Base-by-base conservation (phyloP, 2,329 filamentous ascomycete species). In the Cladosporium phlei region DNA sequence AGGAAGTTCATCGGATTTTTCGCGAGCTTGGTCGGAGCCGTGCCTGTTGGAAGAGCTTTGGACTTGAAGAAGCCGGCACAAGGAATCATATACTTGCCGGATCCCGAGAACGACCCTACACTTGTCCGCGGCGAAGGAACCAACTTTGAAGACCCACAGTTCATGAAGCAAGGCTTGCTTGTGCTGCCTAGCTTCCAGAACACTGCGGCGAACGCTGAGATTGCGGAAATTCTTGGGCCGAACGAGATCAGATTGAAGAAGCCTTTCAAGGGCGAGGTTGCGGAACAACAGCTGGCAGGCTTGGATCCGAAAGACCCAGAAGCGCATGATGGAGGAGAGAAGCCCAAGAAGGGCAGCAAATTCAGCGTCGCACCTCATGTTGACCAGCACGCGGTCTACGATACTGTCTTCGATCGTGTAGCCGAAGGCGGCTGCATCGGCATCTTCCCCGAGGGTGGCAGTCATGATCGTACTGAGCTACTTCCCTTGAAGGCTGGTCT, bases 381-480 rank as follows among this genome's bases (percentile, higher is more conserved):
- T 32, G 89, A 97, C 65, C 91, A 97, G 71, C 90, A 85, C 22
- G 80, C 88, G 57, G 91, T 97, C 21, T 97, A 97, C 69, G 82
- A 95, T 64, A 87, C 88, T 16, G 91, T 98, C 12, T 96, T 96
- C 67, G 79, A 83, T 54, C 82, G 88, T 22, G 76, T 98, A 25
- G 82, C 83, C 55, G 77, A 79, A 29, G 89, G 88, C 37, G 91
- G 90, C 14, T 95, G 89, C 63, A 86, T 97, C 46, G 93, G 91
- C 52, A 96, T 98, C 61, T 98, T 97, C 66, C 91, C 91, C 2
- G 91, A 98, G 69, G 91, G 91, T 56, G 91, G 91, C 60, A 96
- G 90, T 64, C 91, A 97, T 68, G 91, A 97, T 66, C 83, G 91
- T 52, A 89, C 91, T 0, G 88, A 95, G 63, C 76, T 97, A 35